Evolutionary conservation across 2,329 filamentous ascomycete genomes (phyloP).

Genomic region (Didymella arachidicola): DNA sequence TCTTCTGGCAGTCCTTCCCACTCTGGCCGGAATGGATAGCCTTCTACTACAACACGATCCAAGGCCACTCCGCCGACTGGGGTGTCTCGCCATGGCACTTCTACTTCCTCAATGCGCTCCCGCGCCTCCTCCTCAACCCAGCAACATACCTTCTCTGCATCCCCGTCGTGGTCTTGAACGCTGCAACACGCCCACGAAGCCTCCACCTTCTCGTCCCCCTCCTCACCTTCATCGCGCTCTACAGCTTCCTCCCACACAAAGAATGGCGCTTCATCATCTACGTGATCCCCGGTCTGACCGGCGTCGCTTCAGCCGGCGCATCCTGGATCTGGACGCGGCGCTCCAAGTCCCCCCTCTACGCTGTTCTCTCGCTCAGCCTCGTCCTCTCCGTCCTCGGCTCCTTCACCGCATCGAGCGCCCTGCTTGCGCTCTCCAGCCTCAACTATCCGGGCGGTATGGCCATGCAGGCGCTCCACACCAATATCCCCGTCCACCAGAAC

Average conservation of each 20-base stretch:
- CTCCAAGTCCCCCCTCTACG: slow-evolving; percentile 66
- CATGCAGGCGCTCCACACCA: slow-evolving; percentile 58
- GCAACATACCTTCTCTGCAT: slow-evolving; percentile 63
- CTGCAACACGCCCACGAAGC: slow-evolving; percentile 49
- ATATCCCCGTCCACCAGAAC: slow-evolving; percentile 26
- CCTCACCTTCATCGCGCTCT: slow-evolving; percentile 76
- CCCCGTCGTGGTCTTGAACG: slow-evolving; percentile 60
- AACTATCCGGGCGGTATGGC: slow-evolving; percentile 95
- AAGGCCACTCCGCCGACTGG: slow-evolving; percentile 85
- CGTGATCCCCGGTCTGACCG: slow-evolving; percentile 79
- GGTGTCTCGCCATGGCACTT: slow-evolving; percentile 84
- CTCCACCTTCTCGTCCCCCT: slow-evolving; percentile 69
- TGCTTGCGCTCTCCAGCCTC: slow-evolving; percentile 81
- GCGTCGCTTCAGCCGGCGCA: slow-evolving; percentile 76
- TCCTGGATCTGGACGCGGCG: slow-evolving; percentile 68
- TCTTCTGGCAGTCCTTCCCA: slow-evolving; percentile 82
- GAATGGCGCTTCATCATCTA: slow-evolving; percentile 97
- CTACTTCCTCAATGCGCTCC: slow-evolving; percentile 84
- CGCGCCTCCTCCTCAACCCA: slow-evolving; percentile 85
- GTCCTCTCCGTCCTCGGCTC: slow-evolving; percentile 67
- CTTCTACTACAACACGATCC: slow-evolving; percentile 90
- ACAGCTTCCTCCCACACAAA: slow-evolving; percentile 92
- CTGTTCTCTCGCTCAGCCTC: slow-evolving; percentile 63
- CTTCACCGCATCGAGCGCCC: slow-evolving; percentile 66
- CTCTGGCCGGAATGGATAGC: slow-evolving; percentile 90